A percentile compares a stretch with the other conserved stretches of the same genome.
These are phyloP conservation scores for Pseudocercospora macadamiae DNA, from an alignment of 2,329 filamentous ascomycete species.

Conservation along the genomic window DNA sequence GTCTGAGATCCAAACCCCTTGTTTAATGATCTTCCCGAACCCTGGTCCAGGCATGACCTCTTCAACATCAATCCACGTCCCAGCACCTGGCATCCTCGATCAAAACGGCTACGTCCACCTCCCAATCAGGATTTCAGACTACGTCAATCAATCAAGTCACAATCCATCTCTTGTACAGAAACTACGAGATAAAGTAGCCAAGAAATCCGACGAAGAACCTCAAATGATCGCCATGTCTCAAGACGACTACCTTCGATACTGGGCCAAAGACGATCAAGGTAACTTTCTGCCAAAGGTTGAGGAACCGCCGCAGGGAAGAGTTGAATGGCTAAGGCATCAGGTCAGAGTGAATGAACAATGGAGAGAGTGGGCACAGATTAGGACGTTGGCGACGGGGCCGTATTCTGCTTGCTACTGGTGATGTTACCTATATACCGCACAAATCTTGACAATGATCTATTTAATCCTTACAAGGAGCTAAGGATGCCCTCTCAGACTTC, in stretches of 20 bases:
- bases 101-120: constrained; percentile 9
- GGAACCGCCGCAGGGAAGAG: neutral
- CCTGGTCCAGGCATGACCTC: neutral
- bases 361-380: neutral
- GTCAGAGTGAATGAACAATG: constrained; percentile 9
- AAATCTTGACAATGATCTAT: too few species aligned
- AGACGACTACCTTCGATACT: neutral
- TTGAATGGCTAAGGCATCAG: constrained; percentile 6
- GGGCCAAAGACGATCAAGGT: constrained; percentile 3
- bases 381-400: neutral
- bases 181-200: neutral
- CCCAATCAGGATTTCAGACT: constrained; percentile 3
- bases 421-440: too few species aligned
- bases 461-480: too few species aligned
- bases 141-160: neutral
- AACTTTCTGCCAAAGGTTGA: neutral
- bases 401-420: neutral
- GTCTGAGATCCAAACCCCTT: too few species aligned
- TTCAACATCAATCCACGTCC: neutral
- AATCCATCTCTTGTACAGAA: neutral
- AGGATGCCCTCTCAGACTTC: too few species aligned
- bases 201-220: neutral
- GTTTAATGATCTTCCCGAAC: too few species aligned
- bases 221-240: constrained; percentile 1
- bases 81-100: constrained; percentile 1